Base-by-base conservation (phyloP, 192 early-diverging fungal genomes). In the Umbelopsis sp. region DNA sequence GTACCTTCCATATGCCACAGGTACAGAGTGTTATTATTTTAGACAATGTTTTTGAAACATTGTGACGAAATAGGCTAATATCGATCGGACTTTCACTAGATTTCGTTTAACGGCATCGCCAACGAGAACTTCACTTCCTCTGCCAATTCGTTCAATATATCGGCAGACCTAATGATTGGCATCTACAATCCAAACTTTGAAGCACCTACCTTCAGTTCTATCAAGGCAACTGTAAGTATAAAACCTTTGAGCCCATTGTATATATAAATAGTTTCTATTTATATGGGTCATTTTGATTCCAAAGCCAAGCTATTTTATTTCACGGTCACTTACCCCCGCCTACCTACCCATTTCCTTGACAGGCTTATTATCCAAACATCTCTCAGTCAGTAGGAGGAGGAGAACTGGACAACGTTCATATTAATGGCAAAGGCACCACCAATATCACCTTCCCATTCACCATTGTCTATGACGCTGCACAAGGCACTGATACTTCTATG, bases 331-430 rank as follows among this genome's bases (percentile, higher is more conserved):
- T 45, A 49, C 47, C n/a, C 14, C 11, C 45, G 2, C 45, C 11
- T 4, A 47, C 45, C 47, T 49, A 0, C 16, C n/a, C n/a, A 16
- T n/a, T 49, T 21, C 6, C 17, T 41, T 21, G 11, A 8, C 76
- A 86, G 85, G 86, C 86, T 14, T 87, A 80, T 69, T 87, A 87
- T 70, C 86, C 86, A 16, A 43, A 67, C 24, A 72, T 77, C 54
- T 53, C 71, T 26, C 49, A 81, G 4, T 68, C 78, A 32, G 75
- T 87, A 22, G 86, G 86, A 36, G 86, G 86, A 29, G 86, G 86
- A 11, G 45, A 75, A 22, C 17, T 80, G 41, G 70, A 66, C 29
- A 22, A 87, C 21, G 80, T 83, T n/a, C 51, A 77, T 4, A 85
- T 87, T 52, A 71, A 72, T 11, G 52, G 38, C 7, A 74, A 85